Percentiles rank a stretch among this genome's conserved stretches.
phyloP scores from a whole-genome alignment of 1,139 yeast genomes.

The Blastobotrys raffinosifermentans region DNA sequence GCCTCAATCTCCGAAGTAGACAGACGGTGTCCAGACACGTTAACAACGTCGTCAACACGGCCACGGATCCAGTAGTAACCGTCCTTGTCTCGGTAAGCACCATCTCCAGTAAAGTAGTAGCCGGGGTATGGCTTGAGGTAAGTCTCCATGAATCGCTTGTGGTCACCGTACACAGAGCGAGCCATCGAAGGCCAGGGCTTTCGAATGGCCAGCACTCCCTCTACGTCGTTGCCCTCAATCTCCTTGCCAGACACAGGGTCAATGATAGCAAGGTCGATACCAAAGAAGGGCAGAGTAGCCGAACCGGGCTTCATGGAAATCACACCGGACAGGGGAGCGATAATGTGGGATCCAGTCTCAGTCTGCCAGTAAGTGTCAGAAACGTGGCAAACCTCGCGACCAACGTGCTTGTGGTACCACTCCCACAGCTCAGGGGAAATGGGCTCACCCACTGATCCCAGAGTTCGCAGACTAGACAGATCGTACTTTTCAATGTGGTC shows the following conservation, averaged over 20 bases:
- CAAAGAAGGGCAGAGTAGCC: slow-evolving; percentile 94
- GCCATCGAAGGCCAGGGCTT: slow-evolving; percentile 98
- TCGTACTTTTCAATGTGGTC: slow-evolving; percentile 84
- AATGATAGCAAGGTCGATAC: slow-evolving; percentile 81
- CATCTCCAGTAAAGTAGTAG: slow-evolving; percentile 96
- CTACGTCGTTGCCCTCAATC: slow-evolving; percentile 82
- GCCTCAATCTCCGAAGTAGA: slow-evolving; percentile 98
- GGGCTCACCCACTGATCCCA: slow-evolving; percentile 99
- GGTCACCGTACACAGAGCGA: slow-evolving; percentile 90
- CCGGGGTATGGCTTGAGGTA: slow-evolving; percentile 96
- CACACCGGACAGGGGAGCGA: slow-evolving; percentile 93
- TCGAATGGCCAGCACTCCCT: slow-evolving; percentile 89
- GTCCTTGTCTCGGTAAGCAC: slow-evolving; percentile 96
- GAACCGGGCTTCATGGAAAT: slow-evolving; percentile 97
- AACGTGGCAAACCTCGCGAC: slow-evolving; percentile 78
- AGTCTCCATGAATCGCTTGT: slow-evolving; percentile 84
- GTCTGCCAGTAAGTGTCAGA: slow-evolving; percentile 99
- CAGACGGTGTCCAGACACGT: slow-evolving; percentile 94
- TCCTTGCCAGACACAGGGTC: slow-evolving; percentile 90
- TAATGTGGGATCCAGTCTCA: slow-evolving; percentile 93
- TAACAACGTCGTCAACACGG: slow-evolving; percentile 97
- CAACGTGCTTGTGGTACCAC: slow-evolving; percentile 93
- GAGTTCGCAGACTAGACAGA: slow-evolving; percentile 81
- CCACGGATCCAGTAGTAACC: slow-evolving; percentile 99
- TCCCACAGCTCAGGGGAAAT: slow-evolving; percentile 98